Conservation (phyloP, 257 asterid genomes). For the Solanum bulbocastanum region DNA sequence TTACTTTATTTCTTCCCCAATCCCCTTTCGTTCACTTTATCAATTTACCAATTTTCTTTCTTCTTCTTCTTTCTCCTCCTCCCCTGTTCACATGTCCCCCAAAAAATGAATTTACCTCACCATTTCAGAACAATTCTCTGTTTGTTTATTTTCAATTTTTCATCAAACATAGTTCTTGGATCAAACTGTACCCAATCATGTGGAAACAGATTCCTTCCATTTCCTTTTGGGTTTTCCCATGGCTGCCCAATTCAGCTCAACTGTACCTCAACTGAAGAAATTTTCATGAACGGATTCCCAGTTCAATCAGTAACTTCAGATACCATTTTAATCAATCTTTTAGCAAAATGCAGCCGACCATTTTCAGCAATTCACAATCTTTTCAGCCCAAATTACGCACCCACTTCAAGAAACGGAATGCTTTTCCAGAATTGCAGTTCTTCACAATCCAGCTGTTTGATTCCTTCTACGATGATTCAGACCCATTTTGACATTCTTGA, state of each 20-base stretch:
- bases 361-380: slow-evolving; percentile 28
- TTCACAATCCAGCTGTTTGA: slow-evolving; percentile 26
- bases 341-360: slow-evolving; percentile 52
- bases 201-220: slow-evolving; percentile 30
- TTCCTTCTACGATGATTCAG: slow-evolving; percentile 56
- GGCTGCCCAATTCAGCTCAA: slow-evolving; percentile 55
- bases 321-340: slow-evolving; percentile 32
- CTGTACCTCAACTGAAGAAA: slow-evolving; percentile 38
- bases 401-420: slow-evolving; percentile 55
- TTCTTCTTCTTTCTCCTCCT: not conserved
- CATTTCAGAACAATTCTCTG: not conserved
- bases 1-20: not conserved
- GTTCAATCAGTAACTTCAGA: slow-evolving; percentile 25
- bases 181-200: slow-evolving; percentile 44
- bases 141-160: not conserved
- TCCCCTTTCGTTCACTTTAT: not conserved
- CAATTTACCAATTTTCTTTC: not conserved
- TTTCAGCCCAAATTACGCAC: slow-evolving; percentile 52
- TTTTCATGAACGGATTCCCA: slow-evolving; percentile 28
- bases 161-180: not conserved
- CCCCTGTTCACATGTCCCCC: not conserved
- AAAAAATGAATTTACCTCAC: not conserved
- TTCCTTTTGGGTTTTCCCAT: slow-evolving; percentile 67
- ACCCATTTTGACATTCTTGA: slow-evolving; percentile 54
- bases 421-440: slow-evolving; percentile 44